Base-by-base conservation (phyloP, 805 yeast genomes). In the Naumovozyma dairenensis region DNA sequence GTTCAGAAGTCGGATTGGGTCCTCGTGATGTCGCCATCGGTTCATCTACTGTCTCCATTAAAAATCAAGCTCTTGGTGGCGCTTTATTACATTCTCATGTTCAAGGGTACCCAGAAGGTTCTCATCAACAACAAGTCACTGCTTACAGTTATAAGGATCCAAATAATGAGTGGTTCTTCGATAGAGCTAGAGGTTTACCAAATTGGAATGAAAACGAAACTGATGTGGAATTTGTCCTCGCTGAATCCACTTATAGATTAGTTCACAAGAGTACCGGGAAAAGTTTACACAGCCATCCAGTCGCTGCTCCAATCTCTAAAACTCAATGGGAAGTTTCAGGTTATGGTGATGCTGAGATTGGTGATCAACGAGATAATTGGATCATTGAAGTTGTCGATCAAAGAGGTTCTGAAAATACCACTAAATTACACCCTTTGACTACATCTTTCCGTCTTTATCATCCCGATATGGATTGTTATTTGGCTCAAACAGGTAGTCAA, bases 81-180 rank as follows among this genome's bases (percentile, higher is more conserved):
- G 75, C 78, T 38, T 62, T 84, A 43, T 62, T 92, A 41, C 98
- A 92, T 55, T 89, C 97, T 0, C 98, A 92, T 54, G 65, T 68
- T 13, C 94, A 82, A 54, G 57, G 69, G 9, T 92, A 78, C 55
- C 98, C 98, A 12, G 85, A 76, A 43, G 97, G 97, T 3, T 83
- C 96, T 2, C 70, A 72, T 42, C 97, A 92, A 61, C 96, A 87
- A 58, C 99, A 92, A 60, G 69, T 92, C 32, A 92, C 98, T 18
- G 83, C 92, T 5, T 92, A 92, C 57, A 83, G 87, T 14, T 85
- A 77, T 59, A 84, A 84, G 54, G 97, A 92, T 57, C 61, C 68
- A 34, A 89, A 92, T 60, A 92, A 89, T 56, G 74, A 80, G 35
- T 87, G 95, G 81, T 49, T 69, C 19, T 65, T 85, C 45, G 79